phyloP scores from a whole-genome alignment of 768 basidiomycete genomes.

The Mycena maculata region DNA sequence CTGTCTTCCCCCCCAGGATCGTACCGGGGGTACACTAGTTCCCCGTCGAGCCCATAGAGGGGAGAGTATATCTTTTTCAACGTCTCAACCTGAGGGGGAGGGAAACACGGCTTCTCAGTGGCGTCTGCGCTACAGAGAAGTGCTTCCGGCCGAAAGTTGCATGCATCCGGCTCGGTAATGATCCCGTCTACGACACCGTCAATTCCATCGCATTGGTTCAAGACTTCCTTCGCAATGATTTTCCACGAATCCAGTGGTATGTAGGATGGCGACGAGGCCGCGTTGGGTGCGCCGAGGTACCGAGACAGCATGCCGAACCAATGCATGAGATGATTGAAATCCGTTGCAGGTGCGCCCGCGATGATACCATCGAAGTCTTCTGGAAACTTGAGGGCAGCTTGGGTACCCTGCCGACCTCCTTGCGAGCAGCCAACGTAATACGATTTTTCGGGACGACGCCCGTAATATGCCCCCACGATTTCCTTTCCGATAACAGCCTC shows the following conservation, averaged over 20 bases:
- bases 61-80: conserved; percentile 36
- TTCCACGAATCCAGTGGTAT: conserved; percentile 35
- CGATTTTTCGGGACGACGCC: conserved; percentile 28
- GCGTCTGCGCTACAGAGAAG: conserved; percentile 31
- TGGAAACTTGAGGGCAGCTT: conserved; percentile 35
- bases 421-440: conserved; percentile 42
- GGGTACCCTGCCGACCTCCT: conserved; percentile 40
- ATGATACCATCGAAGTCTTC: conserved; percentile 43
- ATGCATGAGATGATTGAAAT: conserved; percentile 20
- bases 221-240: conserved; percentile 34
- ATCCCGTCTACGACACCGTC: conserved; percentile 40
- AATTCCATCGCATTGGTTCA: conserved; percentile 21
- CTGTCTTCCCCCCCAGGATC: conserved; percentile 22
- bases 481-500: conserved; percentile 37
- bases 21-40: conserved; percentile 29
- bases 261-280: conserved; percentile 9
- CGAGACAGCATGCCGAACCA: conserved; percentile 16
- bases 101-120: conserved; percentile 26
- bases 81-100: conserved; percentile 34
- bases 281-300: conserved; percentile 21
- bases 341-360: conserved; percentile 38
- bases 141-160: conserved; percentile 37
- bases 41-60: conserved; percentile 27
- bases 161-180: conserved; percentile 38
- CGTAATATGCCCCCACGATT: conserved; percentile 40